Evolutionary conservation across 495 filamentous ascomycete species (phyloP), one percentile per base, ranked within the genome.

Genomic region (Podospora pseudopauciseta): DNA sequence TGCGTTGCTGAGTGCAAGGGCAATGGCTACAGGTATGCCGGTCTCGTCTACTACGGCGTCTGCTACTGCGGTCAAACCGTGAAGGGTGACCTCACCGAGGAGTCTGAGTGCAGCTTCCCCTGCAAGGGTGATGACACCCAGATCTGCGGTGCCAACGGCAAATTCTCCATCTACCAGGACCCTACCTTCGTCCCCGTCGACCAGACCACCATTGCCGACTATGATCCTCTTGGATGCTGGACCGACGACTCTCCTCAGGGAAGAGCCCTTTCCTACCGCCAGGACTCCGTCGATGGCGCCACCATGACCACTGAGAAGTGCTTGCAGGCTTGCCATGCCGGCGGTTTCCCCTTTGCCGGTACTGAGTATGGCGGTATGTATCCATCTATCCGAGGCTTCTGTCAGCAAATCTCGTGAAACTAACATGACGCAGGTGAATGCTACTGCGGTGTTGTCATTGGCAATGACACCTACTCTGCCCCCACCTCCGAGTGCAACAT

Each of bases 1-100:
- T 86, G 85, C 68, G 78, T 80, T 55, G 78, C 83, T 63, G 79
- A 80, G 64, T 87, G 85, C 78, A 87, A 86, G 75, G 84, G 81
- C 66, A 86, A 86, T 72, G 77, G 78, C 66, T 86, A 82, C 66
- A 77, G 84, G 19, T 85, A 86, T 62, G 85, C 85, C 60, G 85
- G 85, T 60, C 72, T 87, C 4, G 80, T 84, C 71, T 87, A 86
- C 72, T 83, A 83, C 68, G 83, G 80, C 60, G 77, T 82, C 70
- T 87, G 85, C 75, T 86, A 78, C 74, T 86, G 85, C 68, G 84
- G 84, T 49, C 67, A 77, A 56, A 81, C 83, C 23, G 76, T 86
- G 68, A 68, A 73, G 59, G 78, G 79, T 13, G 60, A 73, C 23
- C 53, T 65, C 59, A 62, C 74, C 6, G 68, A 69, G 30, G 80